Evolutionary conservation across 805 yeast genomes (phyloP).

Genomic region (Suhomyces sp.): DNA sequence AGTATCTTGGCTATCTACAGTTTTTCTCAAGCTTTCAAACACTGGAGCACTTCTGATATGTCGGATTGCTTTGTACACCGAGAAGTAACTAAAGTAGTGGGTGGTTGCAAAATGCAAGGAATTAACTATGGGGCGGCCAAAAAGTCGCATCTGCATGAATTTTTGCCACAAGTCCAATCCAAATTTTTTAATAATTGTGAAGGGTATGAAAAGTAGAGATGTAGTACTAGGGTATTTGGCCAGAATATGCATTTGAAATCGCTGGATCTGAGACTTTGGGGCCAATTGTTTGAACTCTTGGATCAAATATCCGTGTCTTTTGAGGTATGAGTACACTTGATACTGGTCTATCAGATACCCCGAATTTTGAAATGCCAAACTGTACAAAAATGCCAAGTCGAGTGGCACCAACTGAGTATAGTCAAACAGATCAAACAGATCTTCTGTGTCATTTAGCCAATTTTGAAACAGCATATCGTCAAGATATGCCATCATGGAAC

Average conservation of each 20-base stretch:
- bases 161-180: not conserved
- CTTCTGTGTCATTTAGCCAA: conserved; percentile 14
- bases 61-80: conserved; percentile 20
- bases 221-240: not conserved
- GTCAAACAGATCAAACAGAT: conserved; percentile 20
- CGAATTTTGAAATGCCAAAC: conserved; percentile 40
- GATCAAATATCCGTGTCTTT: conserved; percentile 73
- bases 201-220: not conserved
- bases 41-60: conserved; percentile 13
- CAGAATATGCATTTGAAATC: not conserved
- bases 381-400: conserved; percentile 63
- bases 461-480: conserved; percentile 17
- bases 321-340: conserved; percentile 69
- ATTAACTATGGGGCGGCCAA: conserved; percentile 13
- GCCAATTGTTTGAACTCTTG: conserved; percentile 14
- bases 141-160: conserved; percentile 1
- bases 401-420: conserved; percentile 33
- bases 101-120: conserved; percentile 17
- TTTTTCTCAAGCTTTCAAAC: not conserved
- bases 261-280: not conserved
- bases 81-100: conserved; percentile 27
- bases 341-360: conserved; percentile 49
- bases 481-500: conserved; percentile 41
- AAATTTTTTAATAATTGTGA: not conserved
- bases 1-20: conserved; percentile 4